Evolutionary conservation across 768 basidiomycete species (phyloP).

Genomic region (Pleurotus djamor): DNA sequence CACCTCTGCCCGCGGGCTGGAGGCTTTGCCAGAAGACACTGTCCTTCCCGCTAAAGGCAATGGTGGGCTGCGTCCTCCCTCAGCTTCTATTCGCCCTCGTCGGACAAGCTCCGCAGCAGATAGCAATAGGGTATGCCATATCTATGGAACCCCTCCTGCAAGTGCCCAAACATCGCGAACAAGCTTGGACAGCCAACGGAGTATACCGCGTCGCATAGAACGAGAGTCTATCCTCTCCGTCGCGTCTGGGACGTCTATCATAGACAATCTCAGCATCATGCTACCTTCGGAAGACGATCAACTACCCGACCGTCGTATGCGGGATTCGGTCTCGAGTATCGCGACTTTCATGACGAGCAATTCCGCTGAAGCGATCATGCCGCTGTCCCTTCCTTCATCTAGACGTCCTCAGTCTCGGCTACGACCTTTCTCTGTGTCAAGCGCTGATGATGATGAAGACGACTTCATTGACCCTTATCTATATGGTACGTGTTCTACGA

Average conservation of each 20-base stretch:
- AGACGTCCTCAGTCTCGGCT: conserved; percentile 22
- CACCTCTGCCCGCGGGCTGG: conserved; percentile 6
- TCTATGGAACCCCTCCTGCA: conserved; percentile 4
- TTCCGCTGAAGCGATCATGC: conserved; percentile 59
- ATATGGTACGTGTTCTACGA: conserved; percentile 24
- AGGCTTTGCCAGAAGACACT: conserved; percentile 14
- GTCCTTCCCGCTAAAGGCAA: background rate
- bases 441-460: conserved; percentile 33
- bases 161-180: conserved; percentile 1
- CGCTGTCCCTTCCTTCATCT: conserved; percentile 21
- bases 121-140: conserved; percentile 2
- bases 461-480: conserved; percentile 29
- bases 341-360: conserved; percentile 55
- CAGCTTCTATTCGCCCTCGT: background rate
- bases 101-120: background rate
- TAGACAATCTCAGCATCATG: conserved; percentile 5
- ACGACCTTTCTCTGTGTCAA: conserved; percentile 37
- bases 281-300: background rate
- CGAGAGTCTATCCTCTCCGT: conserved; percentile 3
- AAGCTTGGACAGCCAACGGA: conserved; percentile 1
- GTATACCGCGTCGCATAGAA: background rate
- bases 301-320: background rate
- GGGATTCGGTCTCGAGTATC: conserved; percentile 47
- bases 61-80: background rate
- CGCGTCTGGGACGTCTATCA: conserved; percentile 2